Percentiles rank a stretch among this genome's conserved stretches.
phyloP scores from a whole-genome alignment of 2,329 filamentous ascomycete genomes.

The Epichloe scottii region DNA sequence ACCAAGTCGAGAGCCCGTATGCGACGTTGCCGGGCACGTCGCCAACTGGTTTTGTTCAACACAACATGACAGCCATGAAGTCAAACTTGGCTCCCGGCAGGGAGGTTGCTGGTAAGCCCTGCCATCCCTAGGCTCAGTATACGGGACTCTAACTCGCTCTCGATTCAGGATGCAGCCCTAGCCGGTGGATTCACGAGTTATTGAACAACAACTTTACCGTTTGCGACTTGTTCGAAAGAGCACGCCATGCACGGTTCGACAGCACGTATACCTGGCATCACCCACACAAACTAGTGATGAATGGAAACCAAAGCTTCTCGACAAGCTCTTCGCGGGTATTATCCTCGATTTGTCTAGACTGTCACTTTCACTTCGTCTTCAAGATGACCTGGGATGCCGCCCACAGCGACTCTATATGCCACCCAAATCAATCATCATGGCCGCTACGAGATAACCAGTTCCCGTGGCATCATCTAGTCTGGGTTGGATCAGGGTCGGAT shows the following conservation, averaged over 20 bases:
- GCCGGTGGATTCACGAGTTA: constrained; percentile 29
- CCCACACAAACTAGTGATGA: constrained; percentile 23
- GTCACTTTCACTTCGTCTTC: constrained; percentile 30
- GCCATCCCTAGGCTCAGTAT: neutral
- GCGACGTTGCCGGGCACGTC: constrained; percentile 21
- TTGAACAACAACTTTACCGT: constrained; percentile 24
- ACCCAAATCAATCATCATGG: constrained; percentile 20
- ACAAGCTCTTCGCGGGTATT: constrained; percentile 16
- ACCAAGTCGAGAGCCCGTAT: constrained; percentile 17
- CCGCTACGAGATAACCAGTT: constrained; percentile 22
- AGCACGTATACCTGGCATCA: constrained; percentile 22
- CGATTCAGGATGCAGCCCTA: constrained; percentile 23
- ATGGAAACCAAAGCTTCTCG: constrained; percentile 26
- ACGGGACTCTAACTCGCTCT: neutral
- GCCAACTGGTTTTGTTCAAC: constrained; percentile 15
- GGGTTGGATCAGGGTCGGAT: constrained; percentile 19
- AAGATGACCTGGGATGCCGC: constrained; percentile 21
- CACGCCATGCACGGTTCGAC: constrained; percentile 17
- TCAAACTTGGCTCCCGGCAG: constrained; percentile 13
- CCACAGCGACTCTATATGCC: constrained; percentile 18
- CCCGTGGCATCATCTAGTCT: constrained; percentile 27
- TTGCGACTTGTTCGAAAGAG: constrained; percentile 25
- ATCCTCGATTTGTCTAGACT: constrained; percentile 27
- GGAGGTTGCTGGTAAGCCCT: constrained; percentile 16
- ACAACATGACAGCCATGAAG: constrained; percentile 22